These are phyloP conservation scores for Scedosporium boydii DNA, from an alignment of 2,329 filamentous ascomycete genomes.

Conservation along the genomic window DNA sequence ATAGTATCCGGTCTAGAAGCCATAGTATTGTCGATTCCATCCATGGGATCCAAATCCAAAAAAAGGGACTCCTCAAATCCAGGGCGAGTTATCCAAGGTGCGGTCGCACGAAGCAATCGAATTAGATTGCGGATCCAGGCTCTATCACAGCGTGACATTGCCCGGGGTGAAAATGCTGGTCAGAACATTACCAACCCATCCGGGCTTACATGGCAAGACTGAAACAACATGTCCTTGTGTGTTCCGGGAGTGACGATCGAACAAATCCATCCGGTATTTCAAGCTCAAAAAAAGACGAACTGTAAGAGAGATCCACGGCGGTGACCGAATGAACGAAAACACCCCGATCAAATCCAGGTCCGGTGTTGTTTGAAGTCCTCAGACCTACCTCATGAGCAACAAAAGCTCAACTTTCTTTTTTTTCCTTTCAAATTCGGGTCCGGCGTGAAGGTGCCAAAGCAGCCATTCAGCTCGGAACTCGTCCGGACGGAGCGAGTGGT, in stretches of 20 bases:
- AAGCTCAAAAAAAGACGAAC: no score
- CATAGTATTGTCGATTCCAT: not conserved
- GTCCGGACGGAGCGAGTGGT: not conserved
- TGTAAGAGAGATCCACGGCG: no score
- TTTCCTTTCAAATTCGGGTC: not conserved
- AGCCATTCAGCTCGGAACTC: not conserved
- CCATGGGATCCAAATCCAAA: not conserved
- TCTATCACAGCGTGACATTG: not conserved
- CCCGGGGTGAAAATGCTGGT: not conserved
- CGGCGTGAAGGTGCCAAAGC: not conserved
- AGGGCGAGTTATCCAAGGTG: slow-evolving; percentile 9
- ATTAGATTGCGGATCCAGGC: slow-evolving; percentile 19
- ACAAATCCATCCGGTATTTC: not conserved
- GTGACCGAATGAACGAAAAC: no score
- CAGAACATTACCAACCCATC: not conserved
- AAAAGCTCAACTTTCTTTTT: not conserved
- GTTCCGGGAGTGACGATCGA: not conserved
- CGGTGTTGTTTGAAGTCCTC: not conserved
- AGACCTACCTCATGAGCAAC: not conserved
- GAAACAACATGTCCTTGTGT: not conserved
- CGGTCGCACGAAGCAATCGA: slow-evolving; percentile 23
- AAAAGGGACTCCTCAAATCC: not conserved
- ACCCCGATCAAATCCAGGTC: no score
- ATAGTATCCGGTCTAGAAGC: not conserved
- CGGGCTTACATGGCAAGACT: not conserved